These are phyloP conservation scores for Scedosporium dehoogii DNA, from an alignment of 2,329 filamentous ascomycete species.

Conservation along the genomic window DNA sequence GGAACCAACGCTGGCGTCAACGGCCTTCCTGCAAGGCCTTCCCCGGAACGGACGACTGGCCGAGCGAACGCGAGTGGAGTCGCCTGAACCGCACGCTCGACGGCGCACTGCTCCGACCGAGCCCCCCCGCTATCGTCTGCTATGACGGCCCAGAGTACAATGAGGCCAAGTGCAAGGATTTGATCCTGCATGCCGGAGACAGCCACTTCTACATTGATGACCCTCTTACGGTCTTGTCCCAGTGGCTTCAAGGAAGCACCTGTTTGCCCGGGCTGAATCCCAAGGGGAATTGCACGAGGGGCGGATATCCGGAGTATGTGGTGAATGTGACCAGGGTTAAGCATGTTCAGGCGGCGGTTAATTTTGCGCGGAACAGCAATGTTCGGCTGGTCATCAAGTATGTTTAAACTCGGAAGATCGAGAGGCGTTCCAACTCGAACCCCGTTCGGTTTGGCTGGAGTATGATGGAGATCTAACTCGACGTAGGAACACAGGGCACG, in stretches of 20 bases:
- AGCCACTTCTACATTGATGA: conserved; percentile 14
- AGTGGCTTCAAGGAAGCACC: conserved; percentile 18
- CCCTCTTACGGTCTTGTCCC: conserved; percentile 5
- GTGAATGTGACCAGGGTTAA: conserved; percentile 29
- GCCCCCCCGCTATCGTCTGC: conserved; percentile 21
- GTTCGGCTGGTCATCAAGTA: conserved; percentile 36
- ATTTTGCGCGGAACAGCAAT: conserved; percentile 34
- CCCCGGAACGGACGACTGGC: conserved; percentile 20
- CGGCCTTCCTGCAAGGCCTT: conserved; percentile 17
- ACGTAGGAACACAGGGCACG: conserved; percentile 39
- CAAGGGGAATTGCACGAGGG: conserved; percentile 23
- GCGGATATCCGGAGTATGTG: conserved; percentile 31
- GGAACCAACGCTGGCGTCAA: neutral
- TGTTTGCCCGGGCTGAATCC: conserved; percentile 11
- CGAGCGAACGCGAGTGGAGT: conserved; percentile 18
- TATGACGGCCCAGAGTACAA: conserved; percentile 15
- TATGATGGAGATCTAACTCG: neutral
- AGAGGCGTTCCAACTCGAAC: too few species aligned
- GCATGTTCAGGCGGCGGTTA: conserved; percentile 34
- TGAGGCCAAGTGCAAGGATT: conserved; percentile 17
- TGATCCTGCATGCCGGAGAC: conserved; percentile 18
- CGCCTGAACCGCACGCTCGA: conserved; percentile 10
- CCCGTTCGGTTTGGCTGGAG: too few species aligned
- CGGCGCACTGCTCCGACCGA: conserved; percentile 19
- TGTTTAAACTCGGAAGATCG: neutral